phyloP scores from a whole-genome alignment of 495 filamentous ascomycete genomes.

The Terfezia claveryi region DNA sequence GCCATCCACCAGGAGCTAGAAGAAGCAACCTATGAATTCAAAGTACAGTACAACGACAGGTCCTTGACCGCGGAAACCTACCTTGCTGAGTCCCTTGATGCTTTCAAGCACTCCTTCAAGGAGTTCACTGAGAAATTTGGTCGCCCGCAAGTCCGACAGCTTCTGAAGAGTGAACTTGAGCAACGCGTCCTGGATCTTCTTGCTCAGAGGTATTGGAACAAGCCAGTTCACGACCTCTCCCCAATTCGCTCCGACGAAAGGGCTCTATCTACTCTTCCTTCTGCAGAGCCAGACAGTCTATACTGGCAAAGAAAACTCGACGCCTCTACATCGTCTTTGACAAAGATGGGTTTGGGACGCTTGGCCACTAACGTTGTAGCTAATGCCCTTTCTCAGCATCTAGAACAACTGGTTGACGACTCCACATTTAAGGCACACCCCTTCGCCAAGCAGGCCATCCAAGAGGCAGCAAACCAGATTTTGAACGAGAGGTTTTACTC shows the following conservation, averaged over 20 bases:
- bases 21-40: slow-evolving; percentile 96
- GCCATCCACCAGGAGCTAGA: slow-evolving; percentile 88
- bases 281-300: slow-evolving; percentile 19
- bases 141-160: slow-evolving; percentile 61
- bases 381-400: slow-evolving; percentile 60
- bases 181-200: slow-evolving; percentile 91
- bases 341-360: slow-evolving; percentile 79
- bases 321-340: slow-evolving; percentile 69
- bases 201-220: slow-evolving; percentile 91
- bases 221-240: slow-evolving; percentile 56
- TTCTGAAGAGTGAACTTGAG: slow-evolving; percentile 81
- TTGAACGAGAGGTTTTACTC: slow-evolving; percentile 88
- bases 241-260: slow-evolving; percentile 12
- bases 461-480: slow-evolving; percentile 65
- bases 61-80: slow-evolving; percentile 89
- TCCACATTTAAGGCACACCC: slow-evolving; percentile 79
- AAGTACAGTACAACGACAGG: slow-evolving; percentile 97
- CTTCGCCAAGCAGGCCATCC: slow-evolving; percentile 75
- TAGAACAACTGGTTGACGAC: slow-evolving; percentile 52
- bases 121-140: slow-evolving; percentile 78
- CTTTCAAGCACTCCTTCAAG: slow-evolving; percentile 96
- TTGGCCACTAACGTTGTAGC: slow-evolving; percentile 80
- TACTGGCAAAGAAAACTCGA: slow-evolving; percentile 94
- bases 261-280: slow-evolving; percentile 16
- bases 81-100: slow-evolving; percentile 77